Evolutionary conservation across 257 asterid genomes (phyloP).

Genomic region (Gentiana straminea): DNA sequence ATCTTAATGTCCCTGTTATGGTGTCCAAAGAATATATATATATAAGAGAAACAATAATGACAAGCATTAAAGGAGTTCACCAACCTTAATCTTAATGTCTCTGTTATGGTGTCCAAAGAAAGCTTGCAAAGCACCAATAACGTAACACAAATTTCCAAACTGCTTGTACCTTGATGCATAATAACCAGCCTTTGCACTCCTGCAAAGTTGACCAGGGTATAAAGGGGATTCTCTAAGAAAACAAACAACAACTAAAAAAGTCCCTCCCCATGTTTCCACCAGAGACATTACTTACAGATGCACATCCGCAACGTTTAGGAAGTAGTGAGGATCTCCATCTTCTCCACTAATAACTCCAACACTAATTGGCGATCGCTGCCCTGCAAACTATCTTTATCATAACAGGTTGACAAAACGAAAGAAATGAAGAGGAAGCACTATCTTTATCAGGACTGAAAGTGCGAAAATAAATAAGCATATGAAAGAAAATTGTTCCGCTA

Average conservation of each 20-base stretch:
- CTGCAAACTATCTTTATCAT: conserved; percentile 33
- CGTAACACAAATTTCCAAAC: conserved; percentile 80
- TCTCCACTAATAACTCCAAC: conserved; percentile 66
- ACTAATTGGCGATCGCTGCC: conserved; percentile 56
- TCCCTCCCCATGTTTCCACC: background rate
- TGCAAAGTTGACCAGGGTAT: conserved; percentile 18
- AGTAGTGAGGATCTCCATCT: conserved; percentile 54
- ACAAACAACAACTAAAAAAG: conserved; percentile 1
- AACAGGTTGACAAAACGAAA: conserved; percentile 1
- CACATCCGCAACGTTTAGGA: conserved; percentile 77
- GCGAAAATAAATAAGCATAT: background rate
- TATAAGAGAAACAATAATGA: background rate
- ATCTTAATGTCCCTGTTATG: conserved; percentile 65
- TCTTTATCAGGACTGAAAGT: background rate
- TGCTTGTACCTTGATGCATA: conserved; percentile 79
- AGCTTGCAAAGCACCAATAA: conserved; percentile 83
- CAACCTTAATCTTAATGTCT: conserved; percentile 78
- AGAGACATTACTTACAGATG: conserved; percentile 54
- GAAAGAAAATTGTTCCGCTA: conserved; percentile 1
- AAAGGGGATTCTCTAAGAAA: conserved; percentile 4
- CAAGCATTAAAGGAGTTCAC: background rate
- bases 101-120: conserved; percentile 62
- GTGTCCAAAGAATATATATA: conserved; percentile 40
- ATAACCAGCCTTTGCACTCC: conserved; percentile 95
- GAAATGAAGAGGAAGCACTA: conserved; percentile 8